These are phyloP conservation scores for Caryopteris hybrid DNA, from an alignment of 305 asterid species.

Conservation along the genomic window DNA sequence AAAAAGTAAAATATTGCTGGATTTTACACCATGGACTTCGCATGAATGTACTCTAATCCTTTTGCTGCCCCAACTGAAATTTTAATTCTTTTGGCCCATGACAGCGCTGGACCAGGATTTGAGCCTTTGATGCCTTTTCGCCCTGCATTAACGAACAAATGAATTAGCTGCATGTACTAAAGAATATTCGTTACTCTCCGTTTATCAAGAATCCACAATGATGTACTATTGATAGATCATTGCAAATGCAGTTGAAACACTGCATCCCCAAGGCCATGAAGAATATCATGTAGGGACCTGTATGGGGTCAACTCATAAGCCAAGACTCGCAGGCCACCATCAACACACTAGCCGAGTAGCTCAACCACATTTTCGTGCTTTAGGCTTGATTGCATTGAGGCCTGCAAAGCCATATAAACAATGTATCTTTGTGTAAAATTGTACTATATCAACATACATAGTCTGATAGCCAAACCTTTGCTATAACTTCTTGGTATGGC, in stretches of 20 bases:
- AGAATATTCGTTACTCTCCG: too few species aligned
- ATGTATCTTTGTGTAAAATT: neutral
- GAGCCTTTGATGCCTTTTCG: slow-evolving; percentile 25
- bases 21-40: slow-evolving; percentile 1
- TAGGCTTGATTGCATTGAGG: slow-evolving; percentile 12
- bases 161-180: too few species aligned
- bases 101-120: slow-evolving; percentile 38
- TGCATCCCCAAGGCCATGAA: slow-evolving; percentile 32
- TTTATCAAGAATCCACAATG: neutral
- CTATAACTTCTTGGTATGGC: slow-evolving; percentile 37
- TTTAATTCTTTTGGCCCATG: slow-evolving; percentile 30
- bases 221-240: neutral
- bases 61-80: slow-evolving; percentile 15
- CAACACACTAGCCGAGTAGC: neutral
- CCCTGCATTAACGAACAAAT: too few species aligned
- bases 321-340: too few species aligned
- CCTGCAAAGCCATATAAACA: slow-evolving; percentile 25
- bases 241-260: neutral
- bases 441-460: too few species aligned
- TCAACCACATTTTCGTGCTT: slow-evolving; percentile 18
- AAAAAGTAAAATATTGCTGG: slow-evolving; percentile 14
- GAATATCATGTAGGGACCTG: slow-evolving; percentile 49
- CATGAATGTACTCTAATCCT: slow-evolving; percentile 19
- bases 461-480: slow-evolving; percentile 26
- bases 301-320: slow-evolving; percentile 21